phyloP scores from a whole-genome alignment of 768 basidiomycete genomes.

The Termitomyces heimii region DNA sequence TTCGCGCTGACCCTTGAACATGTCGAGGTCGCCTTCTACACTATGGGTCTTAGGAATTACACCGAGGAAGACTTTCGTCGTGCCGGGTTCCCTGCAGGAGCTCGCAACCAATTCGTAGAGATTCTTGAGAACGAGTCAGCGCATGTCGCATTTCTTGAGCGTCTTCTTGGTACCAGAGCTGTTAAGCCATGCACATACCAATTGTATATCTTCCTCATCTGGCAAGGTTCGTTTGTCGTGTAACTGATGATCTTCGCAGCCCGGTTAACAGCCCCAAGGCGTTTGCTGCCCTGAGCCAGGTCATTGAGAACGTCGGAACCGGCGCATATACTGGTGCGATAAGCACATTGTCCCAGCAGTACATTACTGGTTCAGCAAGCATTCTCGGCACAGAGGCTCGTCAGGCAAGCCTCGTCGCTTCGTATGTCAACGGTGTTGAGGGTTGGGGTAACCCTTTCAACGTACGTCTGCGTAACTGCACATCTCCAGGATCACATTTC shows the following conservation, averaged over 20 bases:
- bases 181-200: slow-evolving; percentile 6
- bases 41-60: slow-evolving; percentile 5
- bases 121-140: slow-evolving; percentile 1
- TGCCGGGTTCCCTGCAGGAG: slow-evolving; percentile 6
- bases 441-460: slow-evolving; percentile 11
- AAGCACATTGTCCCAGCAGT: slow-evolving; percentile 2
- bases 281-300: slow-evolving; percentile 4
- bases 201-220: slow-evolving; percentile 1
- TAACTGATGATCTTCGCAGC: background rate
- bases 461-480: background rate
- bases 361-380: slow-evolving; percentile 7
- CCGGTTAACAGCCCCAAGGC: slow-evolving; percentile 2
- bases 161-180: background rate
- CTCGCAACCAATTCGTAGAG: slow-evolving; percentile 7
- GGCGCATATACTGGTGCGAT: slow-evolving; percentile 10
- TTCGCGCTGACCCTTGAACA: slow-evolving; percentile 12
- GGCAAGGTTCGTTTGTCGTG: background rate
- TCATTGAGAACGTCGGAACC: slow-evolving; percentile 10
- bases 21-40: slow-evolving; percentile 11
- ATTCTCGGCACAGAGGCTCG: slow-evolving; percentile 13
- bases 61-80: slow-evolving; percentile 3
- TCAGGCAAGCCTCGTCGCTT: slow-evolving; percentile 5
- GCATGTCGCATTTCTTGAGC: slow-evolving; percentile 3
- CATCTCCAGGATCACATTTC: too few species aligned
- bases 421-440: slow-evolving; percentile 10